Evolutionary conservation across 2,329 filamentous ascomycete species (phyloP).

Genomic region (Botryotinia convoluta): DNA sequence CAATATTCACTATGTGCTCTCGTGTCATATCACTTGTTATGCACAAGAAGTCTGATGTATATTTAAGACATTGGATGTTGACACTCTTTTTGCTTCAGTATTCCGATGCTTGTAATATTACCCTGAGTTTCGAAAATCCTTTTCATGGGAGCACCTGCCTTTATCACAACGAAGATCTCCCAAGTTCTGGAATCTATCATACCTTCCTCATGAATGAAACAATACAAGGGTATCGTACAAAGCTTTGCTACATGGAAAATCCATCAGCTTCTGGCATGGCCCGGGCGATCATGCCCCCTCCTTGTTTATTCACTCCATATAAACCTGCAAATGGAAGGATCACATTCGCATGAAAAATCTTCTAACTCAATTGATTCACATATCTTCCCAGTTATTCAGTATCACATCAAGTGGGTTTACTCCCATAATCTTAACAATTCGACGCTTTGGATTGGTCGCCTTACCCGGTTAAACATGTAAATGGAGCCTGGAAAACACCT

Average conservation of each 20-base stretch:
- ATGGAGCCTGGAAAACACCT: slow-evolving; percentile 11
- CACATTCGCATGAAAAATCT: not conserved
- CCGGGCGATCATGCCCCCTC: not conserved
- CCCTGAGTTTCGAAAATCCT: not conserved
- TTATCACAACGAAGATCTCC: not conserved
- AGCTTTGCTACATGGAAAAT: not conserved
- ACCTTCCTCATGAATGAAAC: not conserved
- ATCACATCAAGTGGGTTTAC: not conserved
- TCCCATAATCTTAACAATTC: not conserved
- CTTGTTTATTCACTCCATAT: not conserved
- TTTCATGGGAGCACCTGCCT: slow-evolving; percentile 2
- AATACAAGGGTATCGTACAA: not conserved
- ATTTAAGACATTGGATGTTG: not conserved
- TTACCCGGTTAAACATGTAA: not conserved
- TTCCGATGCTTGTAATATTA: not conserved
- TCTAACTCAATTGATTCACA: not conserved
- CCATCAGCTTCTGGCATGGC: not conserved
- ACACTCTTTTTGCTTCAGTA: not conserved
- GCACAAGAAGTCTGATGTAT: not conserved
- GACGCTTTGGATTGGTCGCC: not conserved
- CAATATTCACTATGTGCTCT: not conserved
- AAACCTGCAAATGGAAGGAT: not conserved
- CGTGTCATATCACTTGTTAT: not conserved
- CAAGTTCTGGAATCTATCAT: not conserved
- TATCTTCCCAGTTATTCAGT: not conserved